Conservation (phyloP, 371 early-diverging fungal genomes). For the Pancytospora philotis region DNA sequence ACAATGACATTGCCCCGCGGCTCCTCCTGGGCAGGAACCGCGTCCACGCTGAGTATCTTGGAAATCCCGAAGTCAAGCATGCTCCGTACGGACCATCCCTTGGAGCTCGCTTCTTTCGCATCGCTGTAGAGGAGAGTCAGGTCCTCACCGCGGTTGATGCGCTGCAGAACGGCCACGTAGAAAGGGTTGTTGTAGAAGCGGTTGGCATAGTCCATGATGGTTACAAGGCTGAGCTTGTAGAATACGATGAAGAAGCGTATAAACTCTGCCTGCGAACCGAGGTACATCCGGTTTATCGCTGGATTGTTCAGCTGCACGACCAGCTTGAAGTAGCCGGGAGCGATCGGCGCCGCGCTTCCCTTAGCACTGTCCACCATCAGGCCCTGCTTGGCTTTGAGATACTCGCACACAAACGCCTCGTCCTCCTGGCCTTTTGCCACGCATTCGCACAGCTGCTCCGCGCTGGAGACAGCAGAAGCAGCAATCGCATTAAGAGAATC, state of each 20-base stretch:
- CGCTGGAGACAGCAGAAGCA: not conserved
- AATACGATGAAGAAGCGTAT: not conserved
- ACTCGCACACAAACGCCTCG: not conserved
- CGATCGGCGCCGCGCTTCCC: not conserved
- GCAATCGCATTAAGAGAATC: not conserved
- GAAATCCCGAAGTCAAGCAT: constrained; percentile 37
- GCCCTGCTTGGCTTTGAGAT: not conserved
- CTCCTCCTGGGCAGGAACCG: not conserved
- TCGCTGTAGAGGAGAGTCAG: not conserved
- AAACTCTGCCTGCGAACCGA: not conserved
- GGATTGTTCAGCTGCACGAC: not conserved
- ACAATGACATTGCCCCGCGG: too few relatives aligned
- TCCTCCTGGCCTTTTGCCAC: not conserved
- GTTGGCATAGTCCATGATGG: not conserved
- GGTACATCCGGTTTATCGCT: not conserved
- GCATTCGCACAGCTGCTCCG: not conserved
- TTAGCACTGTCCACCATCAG: not conserved
- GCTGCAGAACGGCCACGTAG: constrained; percentile 2
- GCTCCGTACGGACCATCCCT: constrained; percentile 19
- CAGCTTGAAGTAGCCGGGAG: not conserved
- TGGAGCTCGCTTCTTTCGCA: not conserved
- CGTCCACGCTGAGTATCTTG: constrained; percentile 37
- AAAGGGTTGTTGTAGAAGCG: not conserved
- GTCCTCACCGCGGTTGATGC: not conserved
- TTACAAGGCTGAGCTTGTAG: not conserved